Evolutionary conservation across 495 filamentous ascomycete genomes (phyloP), one percentile per base, ranked within the genome.

Genomic region (Geoglossum glabrum): DNA sequence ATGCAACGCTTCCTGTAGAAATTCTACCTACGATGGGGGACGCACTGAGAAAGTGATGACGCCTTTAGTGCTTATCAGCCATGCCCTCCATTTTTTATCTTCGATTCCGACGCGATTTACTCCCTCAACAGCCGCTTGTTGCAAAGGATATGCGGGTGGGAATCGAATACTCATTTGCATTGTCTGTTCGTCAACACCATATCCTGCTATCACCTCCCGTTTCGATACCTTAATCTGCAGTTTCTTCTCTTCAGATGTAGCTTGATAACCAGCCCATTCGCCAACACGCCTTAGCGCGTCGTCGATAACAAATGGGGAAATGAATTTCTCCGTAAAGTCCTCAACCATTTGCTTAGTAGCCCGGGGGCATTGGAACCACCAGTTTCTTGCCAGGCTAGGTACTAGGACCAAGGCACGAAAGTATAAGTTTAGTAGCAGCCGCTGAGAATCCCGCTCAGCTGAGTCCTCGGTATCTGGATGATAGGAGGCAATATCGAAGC

Each of bases 21-120:
- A 21, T 45, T 9, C 3, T 3, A 19, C n/a, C 40, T 40, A 17
- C 3, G n/a, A 19, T 63, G 31, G 17, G 21, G 21, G 25, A 64
- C 74, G 63, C 69, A 80, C 79, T 43, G 87, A 84, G 66, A 97
- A 90, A 59, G 84, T 90, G 65, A 97, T 95, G 38, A 90, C 86
- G 3, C 87, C 89, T 62, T 94, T 86, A n/a, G 87, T 87, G 11
- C 79, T 84, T 59, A 82, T 72, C 57, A 94, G 69, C 86, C 89
- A 93, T 60, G 72, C 80, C 65, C 83, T 81, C 86, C 93, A 99
- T 65, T 89, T 92, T 69, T 81, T 80, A 65, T 95, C 88, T 58
- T 82, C 81, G 26, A 96, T 82, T 3, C 85, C 85, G 3, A 97
- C 89, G 10, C 90, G 80, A 62, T 83, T 89, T 34, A 85, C 70